Evolutionary conservation across 176 grass and related monocot genomes (phyloP), one percentile per base, ranked within the genome.

Genomic region (Lolium perenne): DNA sequence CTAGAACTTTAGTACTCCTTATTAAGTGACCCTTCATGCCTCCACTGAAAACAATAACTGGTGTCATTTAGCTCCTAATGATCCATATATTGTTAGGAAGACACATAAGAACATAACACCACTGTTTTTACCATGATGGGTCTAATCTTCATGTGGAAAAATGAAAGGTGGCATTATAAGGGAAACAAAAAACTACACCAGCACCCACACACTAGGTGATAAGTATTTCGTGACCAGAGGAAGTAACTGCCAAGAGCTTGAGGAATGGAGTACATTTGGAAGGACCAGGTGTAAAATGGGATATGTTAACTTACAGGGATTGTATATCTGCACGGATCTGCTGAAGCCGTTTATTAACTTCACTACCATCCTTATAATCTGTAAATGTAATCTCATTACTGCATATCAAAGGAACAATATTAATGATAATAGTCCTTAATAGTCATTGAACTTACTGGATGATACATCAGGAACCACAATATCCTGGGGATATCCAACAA

Each of bases 281-380:
- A 90, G 46, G 45, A 83, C 20, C 23, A 48, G 65, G 46, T 21
- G 0, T 80, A 62, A 49, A 77, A 81, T 63, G 76, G 79, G 21
- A 50, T 77, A 81, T 57, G 76, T 79, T 26, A 92, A 89, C 95
- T 92, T 95, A 98, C 95, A 95, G 66, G 78, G 91, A 90, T 45
- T 15, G 64, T 79, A 95, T 94, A 64, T 88, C 87, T 86, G 91
- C 90, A 70, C 84, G 92, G 71, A 95, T 94, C 90, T 92, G 68
- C 68, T 90, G 86, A 40, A 98, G 93, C 63, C 81, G 91, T 54
- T 76, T 87, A 84, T 90, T 95, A 84, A 81, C 76, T 57, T 89
- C 89, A 61, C 38, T 90, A 79, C 66, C 82, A 90, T 91, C 88
- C 53, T 91, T 92, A 75, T 69, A 60, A 81, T 84, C 93, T 98